A percentile compares a stretch with the other conserved stretches of the same genome.
Evolutionary conservation across 1,284 basidiomycete genomes (phyloP).

Genomic region (Rhodotorula sp.): DNA sequence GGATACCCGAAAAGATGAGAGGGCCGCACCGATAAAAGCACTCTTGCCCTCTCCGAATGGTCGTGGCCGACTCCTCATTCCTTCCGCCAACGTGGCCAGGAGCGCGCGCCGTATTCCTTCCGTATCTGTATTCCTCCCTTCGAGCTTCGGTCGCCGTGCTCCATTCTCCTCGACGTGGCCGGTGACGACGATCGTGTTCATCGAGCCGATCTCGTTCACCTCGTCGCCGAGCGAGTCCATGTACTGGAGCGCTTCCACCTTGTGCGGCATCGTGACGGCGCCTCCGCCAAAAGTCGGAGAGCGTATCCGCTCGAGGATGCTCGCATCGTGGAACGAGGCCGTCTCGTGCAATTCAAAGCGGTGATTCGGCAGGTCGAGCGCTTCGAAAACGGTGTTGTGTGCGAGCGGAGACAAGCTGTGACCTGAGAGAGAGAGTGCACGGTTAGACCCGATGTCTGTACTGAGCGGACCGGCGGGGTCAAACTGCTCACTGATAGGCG

Average conservation of each 20-base stretch:
- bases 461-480: too few relatives aligned
- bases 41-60: constrained; percentile 23
- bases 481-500: constrained; percentile 60
- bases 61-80: not conserved
- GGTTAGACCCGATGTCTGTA: too few relatives aligned
- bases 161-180: constrained; percentile 10
- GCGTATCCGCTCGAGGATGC: constrained; percentile 60
- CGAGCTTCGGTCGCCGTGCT: constrained; percentile 56
- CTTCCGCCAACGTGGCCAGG: constrained; percentile 33
- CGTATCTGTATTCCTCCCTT: constrained; percentile 92
- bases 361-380: constrained; percentile 76
- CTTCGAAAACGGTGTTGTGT: constrained; percentile 83
- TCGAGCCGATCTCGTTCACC: constrained; percentile 78
- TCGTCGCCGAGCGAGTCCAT: constrained; percentile 73
- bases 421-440: not conserved
- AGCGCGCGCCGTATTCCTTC: constrained; percentile 68
- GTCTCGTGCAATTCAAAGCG: constrained; percentile 75
- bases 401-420: constrained; percentile 74
- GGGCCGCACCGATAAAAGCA: constrained; percentile 23
- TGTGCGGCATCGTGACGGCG: constrained; percentile 91
- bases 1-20: not conserved
- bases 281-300: constrained; percentile 82
- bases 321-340: constrained; percentile 52
- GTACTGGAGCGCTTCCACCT: constrained; percentile 75
- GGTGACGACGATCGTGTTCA: constrained; percentile 76